phyloP scores from a whole-genome alignment of 192 early-diverging fungal species.

The Hyaloraphidium curvatum region DNA sequence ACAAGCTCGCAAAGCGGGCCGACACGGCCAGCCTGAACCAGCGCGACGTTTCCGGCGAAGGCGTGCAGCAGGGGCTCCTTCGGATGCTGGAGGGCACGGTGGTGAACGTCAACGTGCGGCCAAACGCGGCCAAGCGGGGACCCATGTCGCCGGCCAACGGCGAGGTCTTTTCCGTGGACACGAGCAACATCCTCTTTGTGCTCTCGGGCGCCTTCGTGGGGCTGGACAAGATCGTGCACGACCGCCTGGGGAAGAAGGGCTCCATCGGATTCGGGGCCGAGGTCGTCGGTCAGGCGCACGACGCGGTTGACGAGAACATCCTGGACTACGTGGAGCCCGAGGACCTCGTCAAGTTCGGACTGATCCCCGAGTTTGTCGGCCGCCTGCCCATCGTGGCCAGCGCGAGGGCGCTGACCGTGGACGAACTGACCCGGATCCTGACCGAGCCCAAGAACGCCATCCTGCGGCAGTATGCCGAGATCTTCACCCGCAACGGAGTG shows the following conservation, averaged over 20 bases:
- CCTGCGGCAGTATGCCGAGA: conserved; percentile 55
- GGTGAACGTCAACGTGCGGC: conserved; percentile 66
- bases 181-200: conserved; percentile 79
- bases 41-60: conserved; percentile 72
- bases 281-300: background rate
- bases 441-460: conserved; percentile 68
- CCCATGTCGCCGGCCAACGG: conserved; percentile 44
- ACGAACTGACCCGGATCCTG: conserved; percentile 52
- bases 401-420: conserved; percentile 40
- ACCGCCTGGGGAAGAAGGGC: conserved; percentile 49
- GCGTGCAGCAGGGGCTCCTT: conserved; percentile 67
- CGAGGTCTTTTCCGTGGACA: conserved; percentile 71
- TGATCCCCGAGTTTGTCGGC: conserved; percentile 77
- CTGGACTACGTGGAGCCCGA: conserved; percentile 44
- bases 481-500: conserved; percentile 45
- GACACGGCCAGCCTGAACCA: conserved; percentile 23
- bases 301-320: background rate
- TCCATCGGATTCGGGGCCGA: background rate
- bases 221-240: conserved; percentile 57
- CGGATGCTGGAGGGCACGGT: conserved; percentile 78
- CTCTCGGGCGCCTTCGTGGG: conserved; percentile 78
- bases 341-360: conserved; percentile 67
- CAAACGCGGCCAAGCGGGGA: background rate
- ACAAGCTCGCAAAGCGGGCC: conserved; percentile 67
- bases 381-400: conserved; percentile 68